These are phyloP conservation scores for Zoysia matrella DNA, from an alignment of 202 grass and related monocot genomes.

Conservation along the genomic window DNA sequence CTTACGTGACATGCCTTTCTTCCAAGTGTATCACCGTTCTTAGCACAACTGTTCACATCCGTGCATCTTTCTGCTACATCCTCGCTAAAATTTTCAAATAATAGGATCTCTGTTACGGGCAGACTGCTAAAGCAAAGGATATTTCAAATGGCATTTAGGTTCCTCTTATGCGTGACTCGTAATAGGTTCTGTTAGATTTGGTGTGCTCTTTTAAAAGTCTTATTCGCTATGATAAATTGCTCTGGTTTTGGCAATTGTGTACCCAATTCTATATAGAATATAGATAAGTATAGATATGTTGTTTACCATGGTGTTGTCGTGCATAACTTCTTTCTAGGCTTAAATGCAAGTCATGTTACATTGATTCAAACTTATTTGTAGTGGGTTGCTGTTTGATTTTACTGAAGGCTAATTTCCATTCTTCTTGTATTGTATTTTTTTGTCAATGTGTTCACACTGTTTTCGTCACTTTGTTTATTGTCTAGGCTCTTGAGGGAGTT, in stretches of 20 bases:
- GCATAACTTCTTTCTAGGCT: not conserved
- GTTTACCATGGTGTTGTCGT: not conserved
- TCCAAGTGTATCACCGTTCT: not conserved
- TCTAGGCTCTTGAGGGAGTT: slow-evolving; percentile 76
- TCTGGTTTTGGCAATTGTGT: too few species aligned
- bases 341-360: not conserved
- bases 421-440: slow-evolving; percentile 9
- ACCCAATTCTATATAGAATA: too few species aligned
- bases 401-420: not conserved
- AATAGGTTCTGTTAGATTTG: too few species aligned
- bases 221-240: too few species aligned
- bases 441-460: slow-evolving; percentile 10
- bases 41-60: not conserved
- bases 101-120: too few species aligned
- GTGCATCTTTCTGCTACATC: too few species aligned
- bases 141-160: too few species aligned
- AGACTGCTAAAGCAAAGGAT: too few species aligned
- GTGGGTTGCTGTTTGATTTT: not conserved
- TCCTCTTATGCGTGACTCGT: too few species aligned
- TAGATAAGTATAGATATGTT: too few species aligned
- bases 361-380: not conserved
- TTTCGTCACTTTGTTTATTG: slow-evolving; percentile 25
- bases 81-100: not conserved
- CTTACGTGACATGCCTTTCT: too few species aligned
- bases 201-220: too few species aligned